Evolutionary conservation across 1,284 basidiomycete species (phyloP).

Genomic region (Stereum hirsutum): DNA sequence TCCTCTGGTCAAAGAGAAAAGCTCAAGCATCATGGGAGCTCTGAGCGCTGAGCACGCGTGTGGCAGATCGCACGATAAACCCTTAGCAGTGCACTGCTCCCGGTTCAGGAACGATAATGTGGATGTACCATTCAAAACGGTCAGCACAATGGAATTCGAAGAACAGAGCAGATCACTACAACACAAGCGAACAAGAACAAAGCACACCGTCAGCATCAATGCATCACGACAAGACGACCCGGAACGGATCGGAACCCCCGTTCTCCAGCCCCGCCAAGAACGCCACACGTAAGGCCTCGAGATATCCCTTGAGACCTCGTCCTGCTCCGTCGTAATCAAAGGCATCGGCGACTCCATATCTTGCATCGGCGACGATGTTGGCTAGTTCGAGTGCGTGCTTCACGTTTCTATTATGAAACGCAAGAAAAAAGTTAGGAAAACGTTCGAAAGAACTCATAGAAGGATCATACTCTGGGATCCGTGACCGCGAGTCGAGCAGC

Average conservation of each 20-base stretch:
- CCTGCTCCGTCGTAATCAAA: conserved; percentile 60
- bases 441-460: conserved; percentile 3
- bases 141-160: too few species aligned
- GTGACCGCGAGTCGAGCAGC: conserved; percentile 56
- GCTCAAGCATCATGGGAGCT: too few species aligned
- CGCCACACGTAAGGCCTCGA: conserved; percentile 63
- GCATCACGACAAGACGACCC: conserved; percentile 12
- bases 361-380: conserved; percentile 83
- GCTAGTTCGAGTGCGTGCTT: conserved; percentile 70
- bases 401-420: conserved; percentile 56
- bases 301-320: conserved; percentile 55
- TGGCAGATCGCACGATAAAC: too few species aligned
- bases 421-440: neutral
- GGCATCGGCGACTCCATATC: conserved; percentile 82
- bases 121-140: too few species aligned
- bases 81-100: too few species aligned
- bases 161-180: too few species aligned
- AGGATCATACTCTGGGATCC: conserved; percentile 55
- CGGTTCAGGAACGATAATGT: too few species aligned
- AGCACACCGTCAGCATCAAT: neutral
- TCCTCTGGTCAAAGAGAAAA: too few species aligned
- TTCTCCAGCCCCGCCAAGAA: conserved; percentile 60
- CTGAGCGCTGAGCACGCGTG: too few species aligned
- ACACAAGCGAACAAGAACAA: neutral
- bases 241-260: conserved; percentile 68